These are phyloP conservation scores for Ogataea pini DNA, from an alignment of 805 yeast genomes.

Conservation along the genomic window DNA sequence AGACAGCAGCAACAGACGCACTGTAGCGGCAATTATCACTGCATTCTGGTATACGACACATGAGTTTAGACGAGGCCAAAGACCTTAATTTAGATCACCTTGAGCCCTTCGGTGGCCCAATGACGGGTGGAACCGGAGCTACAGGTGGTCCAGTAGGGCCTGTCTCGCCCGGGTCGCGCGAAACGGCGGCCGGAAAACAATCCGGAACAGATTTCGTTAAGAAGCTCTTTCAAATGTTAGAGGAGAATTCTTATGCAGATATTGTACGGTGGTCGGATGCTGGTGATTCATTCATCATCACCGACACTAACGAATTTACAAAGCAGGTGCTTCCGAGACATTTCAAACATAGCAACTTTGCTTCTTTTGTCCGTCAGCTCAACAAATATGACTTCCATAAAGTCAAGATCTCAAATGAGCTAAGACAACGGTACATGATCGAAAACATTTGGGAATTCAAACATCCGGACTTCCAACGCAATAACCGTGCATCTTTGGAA, in stretches of 20 bases:
- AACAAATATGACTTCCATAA: conserved; percentile 98
- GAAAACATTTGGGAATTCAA: conserved; percentile 78
- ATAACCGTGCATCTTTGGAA: conserved; percentile 77
- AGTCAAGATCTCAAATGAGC: conserved; percentile 71
- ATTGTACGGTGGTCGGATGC: conserved; percentile 82
- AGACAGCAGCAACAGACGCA: not conserved
- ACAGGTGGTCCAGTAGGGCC: not conserved
- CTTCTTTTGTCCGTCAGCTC: conserved; percentile 91
- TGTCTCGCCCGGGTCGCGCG: conserved; percentile 5
- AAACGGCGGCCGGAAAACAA: not conserved
- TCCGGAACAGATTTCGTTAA: conserved; percentile 63
- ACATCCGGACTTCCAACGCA: conserved; percentile 82
- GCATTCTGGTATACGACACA: conserved; percentile 1
- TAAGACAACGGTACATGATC: conserved; percentile 71
- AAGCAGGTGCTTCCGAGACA: conserved; percentile 86
- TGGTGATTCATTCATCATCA: conserved; percentile 88
- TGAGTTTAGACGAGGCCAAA: conserved; percentile 13
- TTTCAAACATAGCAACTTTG: conserved; percentile 93
- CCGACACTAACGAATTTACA: conserved; percentile 89
- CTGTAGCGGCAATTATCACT: not conserved
- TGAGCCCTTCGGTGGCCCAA: conserved; percentile 6
- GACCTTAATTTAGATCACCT: not conserved
- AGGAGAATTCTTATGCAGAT: conserved; percentile 70
- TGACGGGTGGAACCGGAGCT: not conserved
- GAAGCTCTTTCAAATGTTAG: conserved; percentile 80